Evolutionary conservation across 352 stramenopile genomes (phyloP), one percentile per base, ranked within the genome.

Genomic region (Globisporangium viniferum): DNA sequence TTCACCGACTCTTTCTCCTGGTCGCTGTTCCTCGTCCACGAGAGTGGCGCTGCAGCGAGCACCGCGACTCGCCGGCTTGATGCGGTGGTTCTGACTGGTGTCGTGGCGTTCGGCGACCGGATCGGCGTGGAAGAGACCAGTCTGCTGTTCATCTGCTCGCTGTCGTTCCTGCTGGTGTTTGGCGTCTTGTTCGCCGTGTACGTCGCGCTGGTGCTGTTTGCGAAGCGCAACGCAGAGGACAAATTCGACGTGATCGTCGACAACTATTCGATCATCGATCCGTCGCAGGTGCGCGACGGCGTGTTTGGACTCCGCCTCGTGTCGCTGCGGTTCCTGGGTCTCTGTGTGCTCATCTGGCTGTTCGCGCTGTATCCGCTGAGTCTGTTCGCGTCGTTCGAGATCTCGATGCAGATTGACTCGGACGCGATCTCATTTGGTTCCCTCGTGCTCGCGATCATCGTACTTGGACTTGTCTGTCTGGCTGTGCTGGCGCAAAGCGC

Each of bases 1-100:
- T 92, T 84, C 67, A 88, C 82, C 29, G 86, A 92, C 56, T 77
- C 79, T 12, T 90, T 94, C 33, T 73, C 82, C 3, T 94, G 86
- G 86, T 81, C 75, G 57, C 84, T 86, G 56, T 91, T 90, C 48
- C 66, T 91, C 39, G 66, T 91, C 2, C 68, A 69, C 33, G 29
- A 27, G 5, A 63, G 53, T n/a, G 67, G 69, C 22, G 65, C 60
- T 29, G 65, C 27, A 9, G 36, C 10, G 9, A 49, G 36, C 5
- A 33, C 27, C 9, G 35, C 35, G 18, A 44, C 59, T 59, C 80
- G 82, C 61, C 82, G 84, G 7, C 64, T 92, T 15, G 74, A 87
- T 10, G 79, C 77, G 4, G 79, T 89, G 41, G 71, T 89, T 0
- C 53, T 89, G 20, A 76, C 72, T n/a, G 81, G 80, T 27, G 65